Conservation (phyloP, 2,329 filamentous ascomycete species). For the Cladosporium sp. region DNA sequence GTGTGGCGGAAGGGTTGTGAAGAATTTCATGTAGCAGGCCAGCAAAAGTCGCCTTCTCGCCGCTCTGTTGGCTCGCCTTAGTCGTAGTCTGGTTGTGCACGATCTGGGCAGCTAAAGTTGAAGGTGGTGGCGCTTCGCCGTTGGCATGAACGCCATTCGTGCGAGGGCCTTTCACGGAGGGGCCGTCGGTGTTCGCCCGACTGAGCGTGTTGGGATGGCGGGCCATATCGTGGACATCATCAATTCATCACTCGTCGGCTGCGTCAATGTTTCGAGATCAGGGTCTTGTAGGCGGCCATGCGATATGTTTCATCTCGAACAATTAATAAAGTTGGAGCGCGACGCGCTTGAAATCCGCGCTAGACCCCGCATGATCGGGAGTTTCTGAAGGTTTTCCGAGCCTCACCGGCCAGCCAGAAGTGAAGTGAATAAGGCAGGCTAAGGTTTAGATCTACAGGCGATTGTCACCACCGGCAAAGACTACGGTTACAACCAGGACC, state of each 20-base stretch:
- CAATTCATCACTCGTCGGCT: neutral
- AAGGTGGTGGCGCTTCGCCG: conserved; percentile 52
- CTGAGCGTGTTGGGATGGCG: conserved; percentile 26
- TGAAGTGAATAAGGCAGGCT: neutral
- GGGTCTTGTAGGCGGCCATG: neutral
- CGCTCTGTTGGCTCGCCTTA: conserved; percentile 57
- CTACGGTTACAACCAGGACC: neutral
- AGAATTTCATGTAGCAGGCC: conserved; percentile 65
- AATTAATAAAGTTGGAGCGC: neutral
- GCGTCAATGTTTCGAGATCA: neutral
- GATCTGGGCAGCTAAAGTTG: conserved; percentile 82
- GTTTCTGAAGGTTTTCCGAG: neutral
- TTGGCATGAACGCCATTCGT: conserved; percentile 26
- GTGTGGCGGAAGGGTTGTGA: conserved; percentile 39
- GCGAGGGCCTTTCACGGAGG: conserved; percentile 17
- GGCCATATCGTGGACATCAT: conserved; percentile 32
- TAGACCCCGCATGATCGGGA: neutral
- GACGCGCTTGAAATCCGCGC: neutral
- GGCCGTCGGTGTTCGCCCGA: conserved; percentile 8
- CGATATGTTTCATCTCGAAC: neutral
- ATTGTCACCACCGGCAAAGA: no score
- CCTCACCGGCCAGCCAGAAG: neutral
- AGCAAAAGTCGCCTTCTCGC: conserved; percentile 60
- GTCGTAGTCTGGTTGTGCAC: conserved; percentile 63
- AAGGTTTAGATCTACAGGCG: no score